These are phyloP conservation scores for Diaporthe helianthi DNA, from an alignment of 2,329 filamentous ascomycete species.

Conservation along the genomic window DNA sequence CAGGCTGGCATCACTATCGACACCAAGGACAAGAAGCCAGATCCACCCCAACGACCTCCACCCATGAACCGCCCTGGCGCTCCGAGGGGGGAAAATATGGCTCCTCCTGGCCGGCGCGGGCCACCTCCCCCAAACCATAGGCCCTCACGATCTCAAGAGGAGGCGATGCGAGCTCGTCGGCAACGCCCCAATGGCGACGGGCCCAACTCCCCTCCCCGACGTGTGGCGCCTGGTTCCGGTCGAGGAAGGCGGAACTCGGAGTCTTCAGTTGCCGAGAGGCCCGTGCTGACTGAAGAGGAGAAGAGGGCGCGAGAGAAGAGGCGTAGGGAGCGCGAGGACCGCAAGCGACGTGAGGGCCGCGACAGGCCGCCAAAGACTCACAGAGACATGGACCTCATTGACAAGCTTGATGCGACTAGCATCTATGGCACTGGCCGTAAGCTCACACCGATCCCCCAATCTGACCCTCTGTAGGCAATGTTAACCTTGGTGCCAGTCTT, in stretches of 20 bases:
- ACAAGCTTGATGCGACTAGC: slow-evolving; percentile 94
- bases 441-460: slow-evolving; percentile 46
- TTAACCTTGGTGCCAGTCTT: slow-evolving; percentile 67
- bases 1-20: slow-evolving; percentile 74
- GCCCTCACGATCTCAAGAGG: slow-evolving; percentile 71
- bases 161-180: slow-evolving; percentile 61
- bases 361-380: slow-evolving; percentile 53
- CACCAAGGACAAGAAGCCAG: slow-evolving; percentile 63
- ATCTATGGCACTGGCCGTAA: slow-evolving; percentile 91
- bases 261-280: slow-evolving; percentile 70
- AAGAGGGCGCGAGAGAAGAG: slow-evolving; percentile 56
- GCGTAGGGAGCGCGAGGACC: slow-evolving; percentile 58
- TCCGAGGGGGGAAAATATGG: slow-evolving; percentile 52
- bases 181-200: slow-evolving; percentile 45
- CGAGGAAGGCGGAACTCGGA: slow-evolving; percentile 76
- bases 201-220: slow-evolving; percentile 44
- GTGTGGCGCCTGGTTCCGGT: slow-evolving; percentile 52
- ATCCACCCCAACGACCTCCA: slow-evolving; percentile 41
- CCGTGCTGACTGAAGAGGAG: slow-evolving; percentile 63
- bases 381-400: slow-evolving; percentile 82
- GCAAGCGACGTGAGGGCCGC: slow-evolving; percentile 60
- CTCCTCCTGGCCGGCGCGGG: slow-evolving; percentile 52
- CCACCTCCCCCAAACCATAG: slow-evolving; percentile 60
- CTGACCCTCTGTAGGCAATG: neutral
- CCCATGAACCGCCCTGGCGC: slow-evolving; percentile 50